Percentiles rank a stretch among this genome's conserved stretches.
phyloP scores from a whole-genome alignment of 495 filamentous ascomycete species.

The Glarea lozoyensis region DNA sequence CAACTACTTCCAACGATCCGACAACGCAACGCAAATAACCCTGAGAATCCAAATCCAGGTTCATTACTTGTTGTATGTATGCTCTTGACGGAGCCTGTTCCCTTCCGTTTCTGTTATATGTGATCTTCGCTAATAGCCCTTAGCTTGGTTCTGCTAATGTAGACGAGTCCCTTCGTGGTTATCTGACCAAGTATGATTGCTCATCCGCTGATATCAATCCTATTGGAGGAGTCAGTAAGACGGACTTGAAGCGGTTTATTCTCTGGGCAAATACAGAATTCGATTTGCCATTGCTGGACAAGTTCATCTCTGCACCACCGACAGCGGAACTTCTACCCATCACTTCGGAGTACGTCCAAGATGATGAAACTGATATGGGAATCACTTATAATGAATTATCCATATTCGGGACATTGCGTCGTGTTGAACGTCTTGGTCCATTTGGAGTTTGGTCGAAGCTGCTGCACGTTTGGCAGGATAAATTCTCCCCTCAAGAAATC shows the following conservation, averaged over 20 bases:
- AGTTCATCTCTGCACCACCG: slow-evolving; percentile 66
- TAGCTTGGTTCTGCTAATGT: slow-evolving; percentile 56
- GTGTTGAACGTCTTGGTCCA: slow-evolving; percentile 64
- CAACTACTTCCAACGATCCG: slow-evolving; percentile 54
- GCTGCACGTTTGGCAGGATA: slow-evolving; percentile 58
- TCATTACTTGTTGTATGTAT: too few relatives aligned
- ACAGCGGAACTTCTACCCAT: slow-evolving; percentile 83
- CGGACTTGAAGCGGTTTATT: slow-evolving; percentile 72
- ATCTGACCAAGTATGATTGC: slow-evolving; percentile 40
- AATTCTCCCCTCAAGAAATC: slow-evolving; percentile 21
- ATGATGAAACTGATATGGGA: slow-evolving; percentile 60
- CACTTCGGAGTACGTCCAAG: slow-evolving; percentile 54
- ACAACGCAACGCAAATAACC: slow-evolving; percentile 15
- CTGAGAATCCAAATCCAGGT: too few relatives aligned
- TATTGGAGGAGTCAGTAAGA: slow-evolving; percentile 63
- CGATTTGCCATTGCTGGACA: slow-evolving; percentile 57
- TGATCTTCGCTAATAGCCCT: too few relatives aligned
- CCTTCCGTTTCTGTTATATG: too few relatives aligned
- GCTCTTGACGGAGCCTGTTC: too few relatives aligned
- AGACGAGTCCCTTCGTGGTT: slow-evolving; percentile 51
- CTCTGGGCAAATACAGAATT: slow-evolving; percentile 43
- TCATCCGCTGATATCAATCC: slow-evolving; percentile 41
- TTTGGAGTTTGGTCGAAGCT: slow-evolving; percentile 63
- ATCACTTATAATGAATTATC: slow-evolving; percentile 42
- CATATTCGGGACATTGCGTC: slow-evolving; percentile 54